phyloP scores from a whole-genome alignment of 2,329 filamentous ascomycete genomes.

The Sclerotinia subarctica region DNA sequence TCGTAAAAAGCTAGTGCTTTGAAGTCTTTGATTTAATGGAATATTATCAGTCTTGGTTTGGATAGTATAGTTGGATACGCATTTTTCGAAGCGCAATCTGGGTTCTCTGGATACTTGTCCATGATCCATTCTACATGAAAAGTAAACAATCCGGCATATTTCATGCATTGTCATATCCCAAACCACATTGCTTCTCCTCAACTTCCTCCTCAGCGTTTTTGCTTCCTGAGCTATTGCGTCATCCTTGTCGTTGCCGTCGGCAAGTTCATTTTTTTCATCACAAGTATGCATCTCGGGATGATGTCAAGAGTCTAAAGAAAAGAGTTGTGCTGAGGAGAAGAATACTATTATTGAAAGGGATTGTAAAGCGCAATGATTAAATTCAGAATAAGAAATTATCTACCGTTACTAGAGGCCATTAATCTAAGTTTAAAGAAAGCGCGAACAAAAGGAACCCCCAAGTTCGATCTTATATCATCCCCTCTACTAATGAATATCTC shows the following conservation, averaged over 20 bases:
- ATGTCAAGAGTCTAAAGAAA: not conserved
- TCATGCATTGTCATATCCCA: not conserved
- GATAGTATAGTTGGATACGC: not conserved
- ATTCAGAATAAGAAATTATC: not conserved
- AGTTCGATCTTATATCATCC: too few species aligned
- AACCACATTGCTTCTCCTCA: not conserved
- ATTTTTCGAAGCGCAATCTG: not conserved
- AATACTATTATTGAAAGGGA: accelerated
- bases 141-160: not conserved
- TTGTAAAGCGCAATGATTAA: not conserved
- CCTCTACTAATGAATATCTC: too few species aligned
- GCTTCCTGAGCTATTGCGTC: not conserved
- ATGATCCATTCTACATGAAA: not conserved
- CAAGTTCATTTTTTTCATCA: not conserved
- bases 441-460: not conserved
- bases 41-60: not conserved
- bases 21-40: not conserved
- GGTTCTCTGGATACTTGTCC: not conserved
- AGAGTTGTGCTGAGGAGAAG: not conserved
- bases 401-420: not conserved
- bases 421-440: not conserved
- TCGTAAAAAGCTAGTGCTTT: not conserved
- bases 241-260: not conserved
- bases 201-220: not conserved
- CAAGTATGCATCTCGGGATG: not conserved